Percentiles rank a stretch among this genome's conserved stretches.
Evolutionary conservation across 192 early-diverging fungal species (phyloP).

Genomic region (Backusella westeae): DNA sequence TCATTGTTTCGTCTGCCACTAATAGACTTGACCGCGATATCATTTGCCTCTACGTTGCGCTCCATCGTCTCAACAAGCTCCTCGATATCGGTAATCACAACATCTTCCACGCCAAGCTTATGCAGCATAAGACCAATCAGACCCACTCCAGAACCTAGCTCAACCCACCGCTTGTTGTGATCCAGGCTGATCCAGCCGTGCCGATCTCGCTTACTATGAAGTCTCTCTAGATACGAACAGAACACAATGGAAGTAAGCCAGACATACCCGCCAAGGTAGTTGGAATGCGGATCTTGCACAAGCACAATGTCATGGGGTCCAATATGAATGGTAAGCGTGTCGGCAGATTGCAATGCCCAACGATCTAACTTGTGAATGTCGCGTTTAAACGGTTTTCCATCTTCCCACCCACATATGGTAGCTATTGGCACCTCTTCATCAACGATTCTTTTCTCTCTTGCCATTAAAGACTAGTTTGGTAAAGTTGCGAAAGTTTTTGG

Average conservation of each 20-base stretch:
- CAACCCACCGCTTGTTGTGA: constrained; percentile 32
- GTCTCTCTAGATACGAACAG: constrained; percentile 32
- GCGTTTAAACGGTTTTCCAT: constrained; percentile 25
- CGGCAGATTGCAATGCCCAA: constrained; percentile 38
- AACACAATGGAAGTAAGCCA: constrained; percentile 39
- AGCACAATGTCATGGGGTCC: constrained; percentile 33
- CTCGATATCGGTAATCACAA: constrained; percentile 35
- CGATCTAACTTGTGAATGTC: constrained; percentile 29
- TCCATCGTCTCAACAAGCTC: constrained; percentile 35
- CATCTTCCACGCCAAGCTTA: constrained; percentile 30
- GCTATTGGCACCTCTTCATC: constrained; percentile 26
- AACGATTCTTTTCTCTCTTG: background rate
- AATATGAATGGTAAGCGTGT: constrained; percentile 34
- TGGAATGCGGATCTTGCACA: constrained; percentile 39
- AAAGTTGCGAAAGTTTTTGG: too few species aligned
- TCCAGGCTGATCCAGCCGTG: constrained; percentile 28
- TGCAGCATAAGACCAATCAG: constrained; percentile 38
- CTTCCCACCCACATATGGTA: constrained; percentile 40
- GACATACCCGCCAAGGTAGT: constrained; percentile 39
- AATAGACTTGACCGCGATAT: constrained; percentile 9
- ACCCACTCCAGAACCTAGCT: constrained; percentile 41
- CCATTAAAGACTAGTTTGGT: background rate
- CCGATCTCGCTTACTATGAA: constrained; percentile 12
- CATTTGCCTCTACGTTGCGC: constrained; percentile 34
- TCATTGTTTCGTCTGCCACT: constrained; percentile 22